Conservation (phyloP, 306 rosid species). For the Mucuna pruriens region DNA sequence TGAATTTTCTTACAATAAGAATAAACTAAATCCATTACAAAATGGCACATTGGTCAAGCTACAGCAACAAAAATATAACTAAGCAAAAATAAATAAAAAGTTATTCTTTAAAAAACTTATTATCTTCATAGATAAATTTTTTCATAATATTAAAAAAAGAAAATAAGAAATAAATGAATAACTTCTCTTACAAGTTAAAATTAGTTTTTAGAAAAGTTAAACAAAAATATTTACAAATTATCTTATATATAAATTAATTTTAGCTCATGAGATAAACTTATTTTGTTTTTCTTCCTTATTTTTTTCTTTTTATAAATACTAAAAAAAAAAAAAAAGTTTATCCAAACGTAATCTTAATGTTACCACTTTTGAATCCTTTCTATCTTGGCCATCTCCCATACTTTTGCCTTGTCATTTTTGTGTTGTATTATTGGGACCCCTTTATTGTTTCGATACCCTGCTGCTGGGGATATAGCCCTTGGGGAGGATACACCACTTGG, state of each 20-base stretch:
- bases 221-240: no score
- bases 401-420: constrained; percentile 42
- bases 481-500: constrained; percentile 39
- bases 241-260: no score
- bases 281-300: no score
- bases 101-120: background rate
- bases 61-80: background rate
- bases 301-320: no score
- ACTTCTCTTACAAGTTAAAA: no score
- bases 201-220: no score
- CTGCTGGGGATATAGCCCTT: constrained; percentile 39
- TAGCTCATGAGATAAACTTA: no score
- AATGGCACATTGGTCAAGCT: background rate
- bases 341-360: no score
- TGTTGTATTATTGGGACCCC: constrained; percentile 19
- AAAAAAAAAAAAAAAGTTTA: no score
- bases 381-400: constrained; percentile 71
- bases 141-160: no score
- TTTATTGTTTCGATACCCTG: constrained; percentile 40
- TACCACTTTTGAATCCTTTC: constrained; percentile 63
- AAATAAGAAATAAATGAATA: no score
- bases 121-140: no score
- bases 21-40: constrained; percentile 3
- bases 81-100: background rate
- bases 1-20: constrained; percentile 40